These are phyloP conservation scores for Abrus precatorius DNA, from an alignment of 306 rosid species.

Conservation along the genomic window DNA sequence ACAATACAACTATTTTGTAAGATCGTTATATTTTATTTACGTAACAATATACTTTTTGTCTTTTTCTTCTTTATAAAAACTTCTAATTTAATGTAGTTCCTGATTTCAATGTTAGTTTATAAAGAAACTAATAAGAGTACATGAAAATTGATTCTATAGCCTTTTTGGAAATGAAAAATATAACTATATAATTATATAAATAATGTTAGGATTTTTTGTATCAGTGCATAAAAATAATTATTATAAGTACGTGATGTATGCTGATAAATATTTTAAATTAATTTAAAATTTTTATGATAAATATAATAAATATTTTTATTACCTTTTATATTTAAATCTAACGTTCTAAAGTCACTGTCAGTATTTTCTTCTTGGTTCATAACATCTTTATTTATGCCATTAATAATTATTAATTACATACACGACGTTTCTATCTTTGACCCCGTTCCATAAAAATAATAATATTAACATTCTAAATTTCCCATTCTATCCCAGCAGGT, in stretches of 20 bases:
- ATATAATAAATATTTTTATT: too few species aligned
- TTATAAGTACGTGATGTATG: too few species aligned
- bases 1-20: too few species aligned
- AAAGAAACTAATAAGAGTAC: neutral
- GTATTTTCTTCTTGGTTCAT: neutral
- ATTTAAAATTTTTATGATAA: too few species aligned
- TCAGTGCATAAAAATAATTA: neutral
- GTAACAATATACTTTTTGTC: neutral
- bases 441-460: neutral
- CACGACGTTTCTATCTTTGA: neutral
- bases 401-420: neutral
- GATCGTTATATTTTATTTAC: too few species aligned
- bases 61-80: neutral
- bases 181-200: neutral
- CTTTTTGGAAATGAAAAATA: neutral
- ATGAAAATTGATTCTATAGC: neutral
- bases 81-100: neutral
- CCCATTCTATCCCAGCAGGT: neutral
- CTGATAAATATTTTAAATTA: too few species aligned
- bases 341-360: neutral
- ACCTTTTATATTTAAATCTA: neutral
- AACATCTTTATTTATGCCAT: neutral
- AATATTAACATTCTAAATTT: neutral
- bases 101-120: neutral
- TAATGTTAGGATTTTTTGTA: neutral